A percentile compares a stretch with the other conserved stretches of the same genome.
These are phyloP conservation scores for Oryza longistaminata DNA, from an alignment of 176 grass and related monocot species.

Conservation along the genomic window DNA sequence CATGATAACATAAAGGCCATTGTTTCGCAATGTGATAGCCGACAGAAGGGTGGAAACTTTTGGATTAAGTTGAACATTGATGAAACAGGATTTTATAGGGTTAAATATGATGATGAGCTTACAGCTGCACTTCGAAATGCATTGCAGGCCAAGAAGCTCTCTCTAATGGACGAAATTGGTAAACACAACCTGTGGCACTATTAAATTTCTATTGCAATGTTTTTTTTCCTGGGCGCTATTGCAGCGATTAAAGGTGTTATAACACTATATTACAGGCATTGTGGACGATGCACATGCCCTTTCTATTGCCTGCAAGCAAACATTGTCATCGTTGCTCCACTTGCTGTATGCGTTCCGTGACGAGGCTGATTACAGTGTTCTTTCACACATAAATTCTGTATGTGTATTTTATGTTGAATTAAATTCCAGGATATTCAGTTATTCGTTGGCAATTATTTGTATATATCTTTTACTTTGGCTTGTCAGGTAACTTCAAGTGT, in stretches of 20 bases:
- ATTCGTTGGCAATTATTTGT: neutral
- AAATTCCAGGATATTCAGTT: conserved; percentile 11
- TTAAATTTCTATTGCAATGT: conserved; percentile 21
- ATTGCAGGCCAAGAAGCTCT: conserved; percentile 61
- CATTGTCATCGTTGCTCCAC: conserved; percentile 63
- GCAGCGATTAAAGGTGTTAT: conserved; percentile 5
- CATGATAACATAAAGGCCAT: conserved; percentile 54
- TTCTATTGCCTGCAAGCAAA: conserved; percentile 68
- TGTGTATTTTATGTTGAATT: conserved; percentile 37
- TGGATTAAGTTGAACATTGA: conserved; percentile 86
- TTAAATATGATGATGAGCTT: conserved; percentile 83
- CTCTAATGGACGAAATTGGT: conserved; percentile 86
- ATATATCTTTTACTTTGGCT: conserved; percentile 21
- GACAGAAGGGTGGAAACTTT: conserved; percentile 45
- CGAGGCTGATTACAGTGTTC: conserved; percentile 74
- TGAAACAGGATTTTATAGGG: conserved; percentile 88
- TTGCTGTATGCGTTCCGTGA: conserved; percentile 62
- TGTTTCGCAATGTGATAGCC: conserved; percentile 33
- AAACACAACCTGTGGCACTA: conserved; percentile 22
- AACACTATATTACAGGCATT: conserved; percentile 60
- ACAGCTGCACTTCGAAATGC: conserved; percentile 65
- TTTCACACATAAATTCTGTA: conserved; percentile 69
- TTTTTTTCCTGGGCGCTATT: neutral
- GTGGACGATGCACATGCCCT: conserved; percentile 75
- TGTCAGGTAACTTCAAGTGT: conserved; percentile 60